These are phyloP conservation scores for Pestalotiopsis sp. DNA, from an alignment of 2,329 filamentous ascomycete species.

Conservation along the genomic window DNA sequence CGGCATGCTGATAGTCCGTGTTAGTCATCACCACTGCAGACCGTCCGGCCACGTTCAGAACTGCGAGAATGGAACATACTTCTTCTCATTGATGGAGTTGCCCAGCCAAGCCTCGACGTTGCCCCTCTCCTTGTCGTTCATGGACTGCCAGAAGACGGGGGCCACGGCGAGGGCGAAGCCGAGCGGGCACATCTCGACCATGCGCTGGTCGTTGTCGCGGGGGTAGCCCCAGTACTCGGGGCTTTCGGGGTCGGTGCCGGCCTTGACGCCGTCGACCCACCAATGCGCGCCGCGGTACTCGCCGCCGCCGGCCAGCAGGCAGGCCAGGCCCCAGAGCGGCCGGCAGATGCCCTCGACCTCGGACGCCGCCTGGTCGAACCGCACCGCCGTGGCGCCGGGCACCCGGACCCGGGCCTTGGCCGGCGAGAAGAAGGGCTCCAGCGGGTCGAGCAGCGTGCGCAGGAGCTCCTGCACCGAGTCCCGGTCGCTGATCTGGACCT, in stretches of 20 bases:
- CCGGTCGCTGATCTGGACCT: slow-evolving; percentile 51
- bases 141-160: slow-evolving; percentile 65
- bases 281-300: slow-evolving; percentile 64
- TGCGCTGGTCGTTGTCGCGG: slow-evolving; percentile 76
- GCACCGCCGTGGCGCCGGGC: slow-evolving; percentile 70
- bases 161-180: slow-evolving; percentile 75
- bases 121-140: slow-evolving; percentile 62
- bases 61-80: slow-evolving; percentile 41
- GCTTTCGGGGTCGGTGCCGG: slow-evolving; percentile 70
- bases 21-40: slow-evolving; percentile 16
- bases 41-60: slow-evolving; percentile 26
- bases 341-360: slow-evolving; percentile 78
- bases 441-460: slow-evolving; percentile 67
- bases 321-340: slow-evolving; percentile 75
- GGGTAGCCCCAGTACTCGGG: slow-evolving; percentile 79
- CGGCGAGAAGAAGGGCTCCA: slow-evolving; percentile 73
- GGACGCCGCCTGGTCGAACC: slow-evolving; percentile 77
- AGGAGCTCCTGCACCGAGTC: slow-evolving; percentile 64
- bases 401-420: slow-evolving; percentile 66
- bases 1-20: slow-evolving; percentile 60
- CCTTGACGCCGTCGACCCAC: slow-evolving; percentile 71
- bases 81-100: slow-evolving; percentile 76
- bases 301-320: slow-evolving; percentile 69
- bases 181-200: slow-evolving; percentile 84
- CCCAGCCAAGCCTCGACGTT: slow-evolving; percentile 76